Evolutionary conservation across 305 asterid genomes (phyloP), one percentile per base, ranked within the genome.

Genomic region (Salvia sclarea): DNA sequence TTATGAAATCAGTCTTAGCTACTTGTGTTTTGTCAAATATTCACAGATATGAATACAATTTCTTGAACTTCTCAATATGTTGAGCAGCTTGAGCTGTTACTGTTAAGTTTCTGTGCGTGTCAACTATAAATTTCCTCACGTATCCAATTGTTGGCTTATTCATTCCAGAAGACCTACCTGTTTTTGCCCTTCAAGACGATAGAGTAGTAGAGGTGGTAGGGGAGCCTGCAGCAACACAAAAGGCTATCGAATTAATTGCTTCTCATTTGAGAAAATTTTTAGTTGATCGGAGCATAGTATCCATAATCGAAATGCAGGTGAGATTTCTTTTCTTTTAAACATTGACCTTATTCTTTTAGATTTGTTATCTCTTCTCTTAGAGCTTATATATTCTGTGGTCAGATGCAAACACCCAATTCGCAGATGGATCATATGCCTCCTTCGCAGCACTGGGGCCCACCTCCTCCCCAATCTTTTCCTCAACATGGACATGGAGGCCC

Each of bases 191-290:
- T 72, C 93, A 80, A 77, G 99, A 94, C 63, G 99, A 94, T 79
- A 88, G 98, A 82, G 73, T 94, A 59, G 97, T 94, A 68, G 98
- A 94, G 86, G 84, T 94, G 65, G 86, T 80, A 25, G 99, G 99
- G 64, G 99, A 94, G 78, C 85, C 99, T 73, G 60, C 87, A 56
- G 85, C 86, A 75, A 80, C 83, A 18, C 96, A 89, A 66, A 94
- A 86, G 83, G 99, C 95, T 50, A 61, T 94, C 72, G 98, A 85
- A 68, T 68, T 91, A 73, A 88, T 94, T 74, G 96, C 96, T 56
- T 78, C 91, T 14, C 95, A 91, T 69, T 70, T 94, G 84, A 87
- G 98, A 81, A 94, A 89, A 78, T 94, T 94, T 80, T 78, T 94
- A 73, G 96, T 94, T 56, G 98, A 94, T 81, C 96, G 97, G 68